Percentiles rank a stretch among this genome's conserved stretches.
phyloP scores from a whole-genome alignment of 2,329 filamentous ascomycete genomes.

The Phaeosphaeriaceae sp. region DNA sequence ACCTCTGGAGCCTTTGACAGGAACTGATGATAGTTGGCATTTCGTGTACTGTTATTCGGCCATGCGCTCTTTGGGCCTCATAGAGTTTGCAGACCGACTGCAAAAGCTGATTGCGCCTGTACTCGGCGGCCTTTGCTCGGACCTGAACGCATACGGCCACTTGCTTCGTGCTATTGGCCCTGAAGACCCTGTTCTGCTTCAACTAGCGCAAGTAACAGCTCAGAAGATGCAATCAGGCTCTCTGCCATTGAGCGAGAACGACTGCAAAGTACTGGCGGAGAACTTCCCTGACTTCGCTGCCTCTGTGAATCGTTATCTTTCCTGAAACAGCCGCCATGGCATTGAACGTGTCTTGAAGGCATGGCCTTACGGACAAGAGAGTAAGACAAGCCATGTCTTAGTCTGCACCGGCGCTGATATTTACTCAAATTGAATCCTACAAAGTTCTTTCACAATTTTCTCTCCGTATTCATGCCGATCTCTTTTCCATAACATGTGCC shows the following conservation, averaged over 20 bases:
- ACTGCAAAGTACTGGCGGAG: background rate
- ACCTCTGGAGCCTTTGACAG: conserved; percentile 4
- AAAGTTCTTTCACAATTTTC: background rate
- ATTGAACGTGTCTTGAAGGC: background rate
- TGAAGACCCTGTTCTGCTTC: background rate
- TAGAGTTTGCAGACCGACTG: conserved; percentile 7
- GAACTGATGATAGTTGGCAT: conserved; percentile 11
- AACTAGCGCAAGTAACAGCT: background rate
- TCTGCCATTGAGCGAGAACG: background rate
- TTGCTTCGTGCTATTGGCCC: background rate
- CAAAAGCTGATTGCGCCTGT: conserved; percentile 5
- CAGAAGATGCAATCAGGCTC: background rate
- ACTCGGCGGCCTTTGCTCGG: background rate
- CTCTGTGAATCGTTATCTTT: background rate
- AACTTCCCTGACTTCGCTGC: background rate
- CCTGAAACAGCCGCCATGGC: background rate
- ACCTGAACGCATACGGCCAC: background rate
- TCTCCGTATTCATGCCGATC: background rate
- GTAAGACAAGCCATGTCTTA: background rate
- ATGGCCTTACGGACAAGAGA: background rate
- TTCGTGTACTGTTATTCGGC: conserved; percentile 15
- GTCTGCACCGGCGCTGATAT: background rate
- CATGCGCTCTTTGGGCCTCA: conserved; percentile 12
- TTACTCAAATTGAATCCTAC: background rate
- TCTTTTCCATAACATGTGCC: background rate